Conservation (phyloP, 2,329 filamentous ascomycete genomes). For the Furcasterigmium sp. region DNA sequence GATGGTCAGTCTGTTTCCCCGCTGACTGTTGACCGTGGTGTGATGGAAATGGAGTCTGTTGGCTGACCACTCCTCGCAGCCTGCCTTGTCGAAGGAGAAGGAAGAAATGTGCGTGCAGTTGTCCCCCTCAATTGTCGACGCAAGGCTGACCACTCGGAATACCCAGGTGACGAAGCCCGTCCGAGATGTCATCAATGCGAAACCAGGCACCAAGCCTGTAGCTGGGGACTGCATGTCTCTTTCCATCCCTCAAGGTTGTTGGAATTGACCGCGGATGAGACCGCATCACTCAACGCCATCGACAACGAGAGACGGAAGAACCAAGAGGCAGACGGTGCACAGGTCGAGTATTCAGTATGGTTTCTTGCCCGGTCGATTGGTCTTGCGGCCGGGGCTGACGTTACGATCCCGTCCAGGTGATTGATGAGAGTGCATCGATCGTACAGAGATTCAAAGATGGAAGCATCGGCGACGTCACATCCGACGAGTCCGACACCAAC, state of each 20-base stretch:
- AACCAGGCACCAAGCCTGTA: not conserved
- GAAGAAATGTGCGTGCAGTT: not conserved
- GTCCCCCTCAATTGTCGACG: not conserved
- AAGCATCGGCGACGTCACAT: not conserved
- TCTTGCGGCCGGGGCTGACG: not conserved
- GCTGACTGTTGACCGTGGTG: not conserved
- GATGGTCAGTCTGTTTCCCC: not conserved
- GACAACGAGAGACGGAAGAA: not conserved
- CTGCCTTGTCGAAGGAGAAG: conserved; percentile 4
- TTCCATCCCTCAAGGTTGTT: conserved; percentile 4
- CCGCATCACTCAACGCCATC: not conserved
- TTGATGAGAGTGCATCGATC: conserved; percentile 1
- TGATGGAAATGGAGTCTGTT: not conserved
- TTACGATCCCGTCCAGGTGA: not conserved
- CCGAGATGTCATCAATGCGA: conserved; percentile 1
- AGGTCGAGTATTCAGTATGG: not conserved
- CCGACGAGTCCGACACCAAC: not conserved
- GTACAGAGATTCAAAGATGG: not conserved
- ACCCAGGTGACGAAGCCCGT: not conserved
- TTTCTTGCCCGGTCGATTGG: no score
- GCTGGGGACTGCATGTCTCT: conserved; percentile 5
- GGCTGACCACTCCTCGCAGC: not conserved
- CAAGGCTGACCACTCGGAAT: not conserved
- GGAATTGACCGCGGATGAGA: not conserved
- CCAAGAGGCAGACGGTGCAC: no score